These are phyloP conservation scores for Epichloe uncinata DNA, from an alignment of 2,329 filamentous ascomycete species.

Conservation along the genomic window DNA sequence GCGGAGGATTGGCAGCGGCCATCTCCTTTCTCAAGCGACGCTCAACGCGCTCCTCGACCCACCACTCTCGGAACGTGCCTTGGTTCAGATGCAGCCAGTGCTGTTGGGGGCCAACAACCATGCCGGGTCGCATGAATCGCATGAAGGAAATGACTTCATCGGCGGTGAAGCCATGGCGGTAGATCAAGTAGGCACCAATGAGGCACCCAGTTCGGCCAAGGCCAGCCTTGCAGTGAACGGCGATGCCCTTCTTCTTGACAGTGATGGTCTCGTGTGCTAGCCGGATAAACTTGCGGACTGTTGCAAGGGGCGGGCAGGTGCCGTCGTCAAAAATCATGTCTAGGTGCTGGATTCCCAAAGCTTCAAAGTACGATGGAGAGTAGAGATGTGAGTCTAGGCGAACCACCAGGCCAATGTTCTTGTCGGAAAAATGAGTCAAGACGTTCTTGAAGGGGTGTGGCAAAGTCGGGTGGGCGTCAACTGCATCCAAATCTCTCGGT, in stretches of 20 bases:
- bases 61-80: constrained; percentile 96
- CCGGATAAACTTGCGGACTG: constrained; percentile 91
- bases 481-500: constrained; percentile 60
- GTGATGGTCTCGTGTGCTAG: constrained; percentile 91
- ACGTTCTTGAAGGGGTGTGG: constrained; percentile 93
- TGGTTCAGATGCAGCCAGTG: constrained; percentile 99
- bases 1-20: constrained; percentile 32
- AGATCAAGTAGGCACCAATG: constrained; percentile 95
- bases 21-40: constrained; percentile 49
- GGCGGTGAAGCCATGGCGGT: constrained; percentile 91
- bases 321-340: constrained; percentile 99
- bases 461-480: constrained; percentile 57
- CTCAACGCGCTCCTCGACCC: constrained; percentile 78
- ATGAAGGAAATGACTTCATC: constrained; percentile 97
- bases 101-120: constrained; percentile 97
- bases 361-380: constrained; percentile 93
- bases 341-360: constrained; percentile 84
- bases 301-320: constrained; percentile 76
- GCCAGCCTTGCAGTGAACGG: constrained; percentile 96
- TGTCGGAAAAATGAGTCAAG: constrained; percentile 72
- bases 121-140: constrained; percentile 97
- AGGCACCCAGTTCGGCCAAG: constrained; percentile 90
- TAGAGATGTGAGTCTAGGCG: constrained; percentile 92
- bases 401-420: constrained; percentile 86
- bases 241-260: constrained; percentile 80